Conservation (phyloP, 169 alveolate species). For the Plasmodium blacklocki region DNA sequence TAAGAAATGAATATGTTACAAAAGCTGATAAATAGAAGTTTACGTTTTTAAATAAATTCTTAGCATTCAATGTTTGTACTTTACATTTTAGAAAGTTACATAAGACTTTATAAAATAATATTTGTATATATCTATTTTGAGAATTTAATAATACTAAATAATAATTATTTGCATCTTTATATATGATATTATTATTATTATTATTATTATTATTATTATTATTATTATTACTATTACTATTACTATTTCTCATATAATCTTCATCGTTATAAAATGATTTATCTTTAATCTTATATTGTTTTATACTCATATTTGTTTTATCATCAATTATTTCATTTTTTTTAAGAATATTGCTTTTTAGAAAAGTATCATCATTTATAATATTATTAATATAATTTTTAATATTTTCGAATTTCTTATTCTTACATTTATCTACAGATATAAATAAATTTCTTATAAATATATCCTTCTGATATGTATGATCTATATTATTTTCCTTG, state of each 20-base stretch:
- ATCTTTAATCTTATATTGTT: neutral
- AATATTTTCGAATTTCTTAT: too few species aligned
- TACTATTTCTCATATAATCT: neutral
- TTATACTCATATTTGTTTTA: neutral
- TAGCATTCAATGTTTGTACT: constrained; percentile 39
- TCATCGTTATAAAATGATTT: too few species aligned
- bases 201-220: neutral
- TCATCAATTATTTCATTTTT: constrained; percentile 2
- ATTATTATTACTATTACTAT: neutral
- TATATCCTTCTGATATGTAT: neutral
- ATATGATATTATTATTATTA: neutral
- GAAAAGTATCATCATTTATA: too few species aligned
- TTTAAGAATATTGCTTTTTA: neutral
- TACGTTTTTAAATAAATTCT: constrained; percentile 31
- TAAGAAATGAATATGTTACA: constrained; percentile 38
- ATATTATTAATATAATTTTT: too few species aligned
- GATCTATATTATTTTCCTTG: constrained; percentile 9
- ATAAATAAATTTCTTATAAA: too few species aligned
- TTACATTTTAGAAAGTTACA: constrained; percentile 43
- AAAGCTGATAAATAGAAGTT: constrained; percentile 48
- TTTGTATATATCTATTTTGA: constrained; percentile 49
- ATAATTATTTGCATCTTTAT: constrained; percentile 19
- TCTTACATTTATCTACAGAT: too few species aligned
- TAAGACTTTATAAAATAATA: constrained; percentile 56
- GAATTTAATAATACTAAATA: constrained; percentile 50